phyloP scores from a whole-genome alignment of 805 yeast species.

The Wickerhamomyces strasburgensis region DNA sequence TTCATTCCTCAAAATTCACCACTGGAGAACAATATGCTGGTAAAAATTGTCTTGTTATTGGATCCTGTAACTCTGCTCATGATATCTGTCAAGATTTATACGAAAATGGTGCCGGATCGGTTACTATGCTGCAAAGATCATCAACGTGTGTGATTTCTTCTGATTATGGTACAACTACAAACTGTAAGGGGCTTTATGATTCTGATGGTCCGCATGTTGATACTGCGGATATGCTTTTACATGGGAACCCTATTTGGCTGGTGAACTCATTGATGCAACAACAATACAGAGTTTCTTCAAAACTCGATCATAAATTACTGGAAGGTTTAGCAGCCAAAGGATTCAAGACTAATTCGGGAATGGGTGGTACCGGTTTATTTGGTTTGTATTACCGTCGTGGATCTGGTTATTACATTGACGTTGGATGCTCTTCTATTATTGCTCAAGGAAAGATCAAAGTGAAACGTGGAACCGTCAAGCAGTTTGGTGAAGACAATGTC shows the following conservation, averaged over 20 bases:
- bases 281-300: constrained; percentile 29
- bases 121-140: constrained; percentile 42
- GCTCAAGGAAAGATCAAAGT: constrained; percentile 35
- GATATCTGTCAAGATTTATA: constrained; percentile 42
- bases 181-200: constrained; percentile 31
- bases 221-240: constrained; percentile 35
- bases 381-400: constrained; percentile 37
- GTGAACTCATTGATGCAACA: constrained; percentile 34
- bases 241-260: constrained; percentile 32
- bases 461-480: constrained; percentile 32
- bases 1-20: constrained; percentile 38
- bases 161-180: constrained; percentile 28
- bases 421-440: constrained; percentile 38
- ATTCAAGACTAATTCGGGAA: constrained; percentile 37
- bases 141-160: constrained; percentile 39
- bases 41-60: constrained; percentile 39
- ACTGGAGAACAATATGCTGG: constrained; percentile 39
- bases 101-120: constrained; percentile 36
- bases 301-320: constrained; percentile 29
- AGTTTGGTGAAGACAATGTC: constrained; percentile 35
- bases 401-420: constrained; percentile 44
- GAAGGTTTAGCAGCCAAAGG: constrained; percentile 32
- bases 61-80: constrained; percentile 43
- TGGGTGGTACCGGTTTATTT: constrained; percentile 39
- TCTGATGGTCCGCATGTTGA: constrained; percentile 34